phyloP scores from a whole-genome alignment of 441 rosid species.

The Gossypium trilobum region DNA sequence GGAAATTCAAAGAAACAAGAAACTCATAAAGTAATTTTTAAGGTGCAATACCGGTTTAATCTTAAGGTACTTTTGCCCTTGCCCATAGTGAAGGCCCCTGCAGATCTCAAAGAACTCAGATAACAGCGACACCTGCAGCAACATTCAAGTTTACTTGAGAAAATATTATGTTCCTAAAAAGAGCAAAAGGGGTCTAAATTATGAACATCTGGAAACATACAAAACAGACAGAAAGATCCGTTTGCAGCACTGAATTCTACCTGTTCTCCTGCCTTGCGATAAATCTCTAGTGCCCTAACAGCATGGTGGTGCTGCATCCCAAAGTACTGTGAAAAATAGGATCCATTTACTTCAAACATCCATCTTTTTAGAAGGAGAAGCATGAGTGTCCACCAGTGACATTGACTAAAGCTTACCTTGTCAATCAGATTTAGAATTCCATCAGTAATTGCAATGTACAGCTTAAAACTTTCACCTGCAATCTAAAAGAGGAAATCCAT shows the following conservation, averaged over 20 bases:
- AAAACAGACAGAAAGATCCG: not conserved
- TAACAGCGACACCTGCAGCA: slow-evolving; percentile 34
- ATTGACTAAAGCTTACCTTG: slow-evolving; percentile 28
- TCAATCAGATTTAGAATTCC: slow-evolving; percentile 38
- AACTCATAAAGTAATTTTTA: not conserved
- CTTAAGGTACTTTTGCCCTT: slow-evolving; percentile 25
- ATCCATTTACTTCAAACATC: not conserved
- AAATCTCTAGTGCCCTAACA: slow-evolving; percentile 37
- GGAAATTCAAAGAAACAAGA: not conserved
- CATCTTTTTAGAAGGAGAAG: not conserved
- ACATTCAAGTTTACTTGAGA: not conserved
- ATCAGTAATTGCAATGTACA: slow-evolving; percentile 39
- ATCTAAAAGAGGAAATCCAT: slow-evolving; percentile 24
- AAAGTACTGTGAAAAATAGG: slow-evolving; percentile 28
- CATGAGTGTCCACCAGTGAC: not conserved
- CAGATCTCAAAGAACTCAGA: slow-evolving; percentile 41
- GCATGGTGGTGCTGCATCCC: slow-evolving; percentile 45
- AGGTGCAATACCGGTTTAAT: slow-evolving; percentile 30
- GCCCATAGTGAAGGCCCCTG: slow-evolving; percentile 28
- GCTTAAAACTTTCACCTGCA: slow-evolving; percentile 35
- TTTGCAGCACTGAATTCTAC: slow-evolving; percentile 13
- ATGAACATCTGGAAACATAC: not conserved
- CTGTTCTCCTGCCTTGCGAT: slow-evolving; percentile 40
- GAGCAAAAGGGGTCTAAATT: not conserved
- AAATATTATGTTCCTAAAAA: not conserved